Evolutionary conservation across 306 rosid genomes (phyloP).

Genomic region (Prunus salicina): DNA sequence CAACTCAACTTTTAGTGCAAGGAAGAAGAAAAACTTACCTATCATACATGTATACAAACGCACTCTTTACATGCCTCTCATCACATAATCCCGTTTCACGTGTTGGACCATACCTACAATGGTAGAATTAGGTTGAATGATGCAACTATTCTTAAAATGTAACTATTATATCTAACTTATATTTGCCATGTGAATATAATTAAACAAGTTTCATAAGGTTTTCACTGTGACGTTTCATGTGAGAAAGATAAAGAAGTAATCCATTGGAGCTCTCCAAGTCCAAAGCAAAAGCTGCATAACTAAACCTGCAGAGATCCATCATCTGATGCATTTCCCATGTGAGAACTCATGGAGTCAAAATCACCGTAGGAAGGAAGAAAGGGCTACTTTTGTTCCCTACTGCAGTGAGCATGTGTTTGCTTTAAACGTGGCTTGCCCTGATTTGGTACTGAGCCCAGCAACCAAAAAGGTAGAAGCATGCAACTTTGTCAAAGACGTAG

Average conservation of each 20-base stretch:
- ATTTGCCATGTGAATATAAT: neutral
- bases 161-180: too few relatives aligned
- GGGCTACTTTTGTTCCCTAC: neutral
- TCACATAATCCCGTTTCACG: too few relatives aligned
- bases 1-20: neutral
- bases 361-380: neutral
- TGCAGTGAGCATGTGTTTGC: constrained; percentile 9
- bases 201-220: neutral
- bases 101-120: too few relatives aligned
- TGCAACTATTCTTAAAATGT: too few relatives aligned
- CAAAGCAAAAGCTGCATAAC: neutral
- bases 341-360: neutral
- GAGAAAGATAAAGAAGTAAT: neutral
- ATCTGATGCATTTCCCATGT: constrained; percentile 1
- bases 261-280: neutral
- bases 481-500: neutral
- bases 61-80: neutral
- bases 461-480: neutral
- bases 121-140: too few relatives aligned
- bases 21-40: neutral
- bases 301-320: neutral
- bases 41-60: too few relatives aligned
- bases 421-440: neutral
- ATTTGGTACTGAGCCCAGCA: neutral
- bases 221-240: neutral